These are phyloP conservation scores for Gastroboletus turbinatus DNA, from an alignment of 1,284 basidiomycete genomes.

Conservation along the genomic window DNA sequence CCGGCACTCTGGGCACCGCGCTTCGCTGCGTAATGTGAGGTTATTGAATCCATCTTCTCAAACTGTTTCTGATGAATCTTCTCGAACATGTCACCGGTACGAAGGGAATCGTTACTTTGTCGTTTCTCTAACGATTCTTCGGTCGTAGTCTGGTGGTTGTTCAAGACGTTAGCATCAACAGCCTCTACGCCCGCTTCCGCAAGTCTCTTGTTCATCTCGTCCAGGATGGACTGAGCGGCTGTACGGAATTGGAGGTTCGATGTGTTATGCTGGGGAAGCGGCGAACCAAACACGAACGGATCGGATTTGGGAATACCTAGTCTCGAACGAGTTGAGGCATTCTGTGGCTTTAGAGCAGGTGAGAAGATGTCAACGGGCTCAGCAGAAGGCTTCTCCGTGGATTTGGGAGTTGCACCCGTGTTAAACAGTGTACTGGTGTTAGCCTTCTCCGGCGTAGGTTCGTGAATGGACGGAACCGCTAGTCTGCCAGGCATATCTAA, in stretches of 20 bases:
- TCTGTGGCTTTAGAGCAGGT: constrained; percentile 28
- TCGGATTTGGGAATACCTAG: constrained; percentile 32
- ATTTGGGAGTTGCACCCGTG: constrained; percentile 31
- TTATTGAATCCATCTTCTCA: constrained; percentile 75
- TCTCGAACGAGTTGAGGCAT: constrained; percentile 19
- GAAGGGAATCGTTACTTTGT: constrained; percentile 18
- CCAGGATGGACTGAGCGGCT: constrained; percentile 63
- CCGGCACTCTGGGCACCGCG: constrained; percentile 30
- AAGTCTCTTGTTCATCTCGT: constrained; percentile 76
- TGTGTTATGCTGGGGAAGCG: constrained; percentile 55
- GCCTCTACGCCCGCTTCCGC: constrained; percentile 46
- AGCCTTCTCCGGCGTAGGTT: constrained; percentile 21
- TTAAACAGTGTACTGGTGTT: constrained; percentile 12
- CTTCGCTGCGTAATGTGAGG: constrained; percentile 55
- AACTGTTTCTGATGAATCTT: constrained; percentile 63
- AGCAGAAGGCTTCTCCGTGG: constrained; percentile 30
- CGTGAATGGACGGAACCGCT: constrained; percentile 11
- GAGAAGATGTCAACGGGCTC: constrained; percentile 40
- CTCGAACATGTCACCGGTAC: constrained; percentile 51
- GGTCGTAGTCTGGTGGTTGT: constrained; percentile 25
- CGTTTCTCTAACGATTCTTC: constrained; percentile 19
- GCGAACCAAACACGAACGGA: constrained; percentile 74
- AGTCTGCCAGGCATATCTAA: constrained; percentile 38
- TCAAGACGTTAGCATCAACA: constrained; percentile 44
- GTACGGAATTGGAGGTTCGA: constrained; percentile 61